These are phyloP conservation scores for Penstemon barbatus DNA, from an alignment of 257 asterid genomes.

Conservation along the genomic window DNA sequence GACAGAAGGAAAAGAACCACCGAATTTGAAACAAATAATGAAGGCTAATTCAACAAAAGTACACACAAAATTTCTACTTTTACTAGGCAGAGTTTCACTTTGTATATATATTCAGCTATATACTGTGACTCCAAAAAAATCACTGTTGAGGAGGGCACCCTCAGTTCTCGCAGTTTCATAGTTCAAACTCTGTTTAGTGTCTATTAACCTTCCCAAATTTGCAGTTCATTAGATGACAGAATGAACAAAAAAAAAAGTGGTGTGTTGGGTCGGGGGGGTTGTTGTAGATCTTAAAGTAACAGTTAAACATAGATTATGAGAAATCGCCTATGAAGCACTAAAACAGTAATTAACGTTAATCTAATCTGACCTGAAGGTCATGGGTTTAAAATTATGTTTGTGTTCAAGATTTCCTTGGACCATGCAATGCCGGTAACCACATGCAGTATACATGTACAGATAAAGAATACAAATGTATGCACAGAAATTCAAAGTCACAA, in stretches of 20 bases:
- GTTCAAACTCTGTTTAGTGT: background rate
- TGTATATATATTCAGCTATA: background rate
- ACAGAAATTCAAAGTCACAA: background rate
- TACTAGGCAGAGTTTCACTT: background rate
- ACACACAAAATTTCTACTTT: background rate
- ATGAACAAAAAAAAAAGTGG: background rate
- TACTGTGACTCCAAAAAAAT: background rate
- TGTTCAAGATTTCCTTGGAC: too few relatives aligned
- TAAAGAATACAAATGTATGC: slow-evolving; percentile 21
- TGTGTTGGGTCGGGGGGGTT: too few relatives aligned
- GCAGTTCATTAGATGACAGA: background rate
- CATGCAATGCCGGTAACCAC: slow-evolving; percentile 2
- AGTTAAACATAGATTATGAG: background rate
- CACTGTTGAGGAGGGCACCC: background rate
- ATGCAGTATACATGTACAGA: slow-evolving; percentile 12
- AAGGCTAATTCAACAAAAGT: too few relatives aligned
- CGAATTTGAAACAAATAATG: background rate
- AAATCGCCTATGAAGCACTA: background rate
- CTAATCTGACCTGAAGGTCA: background rate
- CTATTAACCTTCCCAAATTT: background rate
- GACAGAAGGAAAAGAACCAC: slow-evolving; percentile 1
- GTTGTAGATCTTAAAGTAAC: background rate
- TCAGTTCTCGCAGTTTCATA: background rate
- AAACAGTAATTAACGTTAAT: background rate
- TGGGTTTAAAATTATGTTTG: background rate